Conservation (phyloP, 345 rosid genomes). For the Salix koriyanagi region DNA sequence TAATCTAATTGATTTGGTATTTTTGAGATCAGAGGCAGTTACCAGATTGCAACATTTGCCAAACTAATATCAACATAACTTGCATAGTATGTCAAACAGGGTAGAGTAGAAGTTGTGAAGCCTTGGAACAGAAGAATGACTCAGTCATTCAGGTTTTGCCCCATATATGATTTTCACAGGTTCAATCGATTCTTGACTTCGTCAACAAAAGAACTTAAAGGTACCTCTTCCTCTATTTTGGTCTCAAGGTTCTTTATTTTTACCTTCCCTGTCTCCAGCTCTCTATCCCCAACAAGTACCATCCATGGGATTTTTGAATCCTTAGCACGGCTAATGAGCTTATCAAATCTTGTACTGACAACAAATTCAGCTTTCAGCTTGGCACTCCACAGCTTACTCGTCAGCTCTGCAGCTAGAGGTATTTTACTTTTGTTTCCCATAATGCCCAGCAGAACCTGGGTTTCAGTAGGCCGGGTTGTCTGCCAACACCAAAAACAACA, state of each 20-base stretch:
- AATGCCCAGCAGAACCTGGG: constrained; percentile 64
- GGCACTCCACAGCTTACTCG: constrained; percentile 57
- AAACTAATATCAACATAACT: neutral
- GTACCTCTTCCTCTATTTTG: constrained; percentile 40
- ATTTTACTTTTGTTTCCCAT: constrained; percentile 47
- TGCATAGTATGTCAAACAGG: neutral
- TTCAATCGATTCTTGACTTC: constrained; percentile 34
- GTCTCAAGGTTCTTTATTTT: constrained; percentile 53
- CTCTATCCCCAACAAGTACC: constrained; percentile 64
- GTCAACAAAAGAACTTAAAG: constrained; percentile 43
- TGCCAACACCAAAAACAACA: constrained; percentile 22
- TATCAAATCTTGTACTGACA: constrained; percentile 52
- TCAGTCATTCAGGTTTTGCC: neutral
- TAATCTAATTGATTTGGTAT: neutral
- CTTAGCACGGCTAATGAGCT: constrained; percentile 53
- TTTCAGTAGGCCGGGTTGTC: constrained; percentile 66
- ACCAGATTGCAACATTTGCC: neutral
- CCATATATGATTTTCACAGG: neutral
- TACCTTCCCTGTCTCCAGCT: constrained; percentile 54
- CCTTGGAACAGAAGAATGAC: neutral
- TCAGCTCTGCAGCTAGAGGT: constrained; percentile 57
- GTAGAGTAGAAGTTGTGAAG: neutral
- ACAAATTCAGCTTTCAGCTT: constrained; percentile 61
- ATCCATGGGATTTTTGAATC: constrained; percentile 54
- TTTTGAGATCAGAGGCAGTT: neutral